Conservation (phyloP, 108 stramenopile species). For the Fistulifera solaris region DNA sequence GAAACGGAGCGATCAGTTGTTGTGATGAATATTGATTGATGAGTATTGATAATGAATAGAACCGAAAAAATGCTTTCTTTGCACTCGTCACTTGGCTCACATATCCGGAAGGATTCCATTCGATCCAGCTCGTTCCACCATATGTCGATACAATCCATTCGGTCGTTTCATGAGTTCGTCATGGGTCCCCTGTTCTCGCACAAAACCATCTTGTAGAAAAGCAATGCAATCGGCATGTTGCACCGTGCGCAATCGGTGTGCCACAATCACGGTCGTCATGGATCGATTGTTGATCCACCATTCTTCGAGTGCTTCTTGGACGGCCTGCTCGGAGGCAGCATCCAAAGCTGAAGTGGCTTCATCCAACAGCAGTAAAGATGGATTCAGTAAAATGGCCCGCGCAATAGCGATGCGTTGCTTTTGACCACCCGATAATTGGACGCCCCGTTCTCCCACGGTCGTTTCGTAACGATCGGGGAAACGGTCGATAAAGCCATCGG, state of each 20-base stretch:
- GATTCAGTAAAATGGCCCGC: constrained; percentile 71
- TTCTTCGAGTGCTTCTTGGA: constrained; percentile 69
- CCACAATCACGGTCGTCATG: constrained; percentile 62
- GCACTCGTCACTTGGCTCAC: neutral
- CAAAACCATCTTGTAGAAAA: constrained; percentile 48
- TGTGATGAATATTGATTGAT: too few species aligned
- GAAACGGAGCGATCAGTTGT: too few species aligned
- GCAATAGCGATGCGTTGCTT: constrained; percentile 88
- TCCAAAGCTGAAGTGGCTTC: constrained; percentile 75
- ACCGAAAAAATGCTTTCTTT: too few species aligned
- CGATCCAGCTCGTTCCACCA: constrained; percentile 29
- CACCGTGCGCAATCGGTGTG: constrained; percentile 78
- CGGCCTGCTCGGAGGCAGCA: constrained; percentile 49
- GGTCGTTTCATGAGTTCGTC: constrained; percentile 37
- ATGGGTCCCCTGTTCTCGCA: constrained; percentile 64
- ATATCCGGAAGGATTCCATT: constrained; percentile 11
- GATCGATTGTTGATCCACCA: constrained; percentile 45
- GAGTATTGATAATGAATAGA: too few species aligned
- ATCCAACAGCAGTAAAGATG: constrained; percentile 75
- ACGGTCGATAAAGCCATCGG: constrained; percentile 68
- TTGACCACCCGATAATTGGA: constrained; percentile 69
- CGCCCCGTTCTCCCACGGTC: constrained; percentile 80
- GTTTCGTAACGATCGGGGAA: constrained; percentile 88
- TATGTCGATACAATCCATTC: constrained; percentile 13
- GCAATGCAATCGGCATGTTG: constrained; percentile 63